Evolutionary conservation across 2,329 filamentous ascomycete species (phyloP).

Genomic region (Cladobotryum protrusum): DNA sequence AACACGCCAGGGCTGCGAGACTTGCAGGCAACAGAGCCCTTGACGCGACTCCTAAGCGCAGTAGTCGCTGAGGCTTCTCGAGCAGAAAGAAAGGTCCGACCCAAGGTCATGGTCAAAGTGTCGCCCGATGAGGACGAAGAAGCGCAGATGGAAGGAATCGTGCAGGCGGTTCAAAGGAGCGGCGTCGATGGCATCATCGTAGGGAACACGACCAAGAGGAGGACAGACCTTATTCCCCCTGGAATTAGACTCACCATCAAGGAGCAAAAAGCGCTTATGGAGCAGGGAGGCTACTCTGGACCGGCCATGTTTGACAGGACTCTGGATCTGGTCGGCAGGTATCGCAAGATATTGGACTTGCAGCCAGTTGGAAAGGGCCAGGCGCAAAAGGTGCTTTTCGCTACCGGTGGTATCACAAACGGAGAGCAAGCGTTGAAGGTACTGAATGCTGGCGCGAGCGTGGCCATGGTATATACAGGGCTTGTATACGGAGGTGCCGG

Average conservation of each 20-base stretch:
- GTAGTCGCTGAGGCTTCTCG: constrained; percentile 73
- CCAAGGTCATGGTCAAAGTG: constrained; percentile 89
- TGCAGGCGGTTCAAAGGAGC: constrained; percentile 72
- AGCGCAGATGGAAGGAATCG: constrained; percentile 79
- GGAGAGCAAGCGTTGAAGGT: constrained; percentile 77
- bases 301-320: constrained; percentile 83
- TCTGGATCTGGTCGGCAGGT: constrained; percentile 69
- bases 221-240: constrained; percentile 62
- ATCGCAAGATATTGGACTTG: constrained; percentile 62
- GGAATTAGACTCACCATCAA: constrained; percentile 57
- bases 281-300: constrained; percentile 85
- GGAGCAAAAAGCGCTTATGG: constrained; percentile 63
- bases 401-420: constrained; percentile 86
- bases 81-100: constrained; percentile 61
- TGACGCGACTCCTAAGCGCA: constrained; percentile 72
- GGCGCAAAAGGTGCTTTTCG: constrained; percentile 76
- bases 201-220: constrained; percentile 88
- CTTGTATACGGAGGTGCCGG: constrained; percentile 59
- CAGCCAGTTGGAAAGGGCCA: constrained; percentile 29
- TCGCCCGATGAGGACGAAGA: constrained; percentile 90
- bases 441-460: constrained; percentile 80
- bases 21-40: constrained; percentile 75
- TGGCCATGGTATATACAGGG: constrained; percentile 86
- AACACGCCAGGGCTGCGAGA: constrained; percentile 90
- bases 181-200: constrained; percentile 95